Conservation (phyloP, 2,329 filamentous ascomycete species). For the Emergomyces pasteurianus region DNA sequence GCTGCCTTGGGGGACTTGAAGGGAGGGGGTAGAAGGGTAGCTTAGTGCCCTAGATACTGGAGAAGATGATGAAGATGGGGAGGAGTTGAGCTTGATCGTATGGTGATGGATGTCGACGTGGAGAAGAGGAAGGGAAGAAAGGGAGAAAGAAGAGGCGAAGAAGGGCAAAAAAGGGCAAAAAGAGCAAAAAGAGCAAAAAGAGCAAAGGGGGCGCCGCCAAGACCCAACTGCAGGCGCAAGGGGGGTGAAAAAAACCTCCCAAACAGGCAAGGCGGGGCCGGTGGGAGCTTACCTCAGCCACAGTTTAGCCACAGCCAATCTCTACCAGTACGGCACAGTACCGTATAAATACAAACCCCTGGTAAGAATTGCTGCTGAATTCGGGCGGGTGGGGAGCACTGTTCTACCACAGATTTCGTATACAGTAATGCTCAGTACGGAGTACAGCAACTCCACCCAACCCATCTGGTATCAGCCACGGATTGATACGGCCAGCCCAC, state of each 20-base stretch:
- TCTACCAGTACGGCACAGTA: neutral
- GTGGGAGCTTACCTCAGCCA: neutral
- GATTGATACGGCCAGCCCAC: too few relatives aligned
- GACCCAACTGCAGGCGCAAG: neutral
- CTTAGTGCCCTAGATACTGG: conserved; percentile 71
- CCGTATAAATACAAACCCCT: neutral
- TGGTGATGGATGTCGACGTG: conserved; percentile 13
- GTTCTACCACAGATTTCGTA: too few relatives aligned
- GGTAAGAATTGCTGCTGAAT: neutral
- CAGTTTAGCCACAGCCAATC: neutral
- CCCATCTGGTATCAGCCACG: neutral
- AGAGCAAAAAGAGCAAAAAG: neutral
- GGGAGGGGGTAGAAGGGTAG: conserved; percentile 63
- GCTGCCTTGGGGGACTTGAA: conserved; percentile 40
- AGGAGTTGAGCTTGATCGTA: conserved; percentile 15
- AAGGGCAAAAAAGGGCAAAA: conserved; percentile 7
- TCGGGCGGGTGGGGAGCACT: neutral
- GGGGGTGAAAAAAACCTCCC: neutral
- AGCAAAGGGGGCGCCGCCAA: neutral
- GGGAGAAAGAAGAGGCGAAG: conserved; percentile 10
- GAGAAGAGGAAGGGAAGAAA: conserved; percentile 9
- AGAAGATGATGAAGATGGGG: conserved; percentile 16
- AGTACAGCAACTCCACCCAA: neutral
- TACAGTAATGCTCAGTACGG: too few relatives aligned
- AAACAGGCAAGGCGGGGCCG: neutral